Conservation (phyloP, 352 stramenopile genomes). For the Phytopythium aichiense region DNA sequence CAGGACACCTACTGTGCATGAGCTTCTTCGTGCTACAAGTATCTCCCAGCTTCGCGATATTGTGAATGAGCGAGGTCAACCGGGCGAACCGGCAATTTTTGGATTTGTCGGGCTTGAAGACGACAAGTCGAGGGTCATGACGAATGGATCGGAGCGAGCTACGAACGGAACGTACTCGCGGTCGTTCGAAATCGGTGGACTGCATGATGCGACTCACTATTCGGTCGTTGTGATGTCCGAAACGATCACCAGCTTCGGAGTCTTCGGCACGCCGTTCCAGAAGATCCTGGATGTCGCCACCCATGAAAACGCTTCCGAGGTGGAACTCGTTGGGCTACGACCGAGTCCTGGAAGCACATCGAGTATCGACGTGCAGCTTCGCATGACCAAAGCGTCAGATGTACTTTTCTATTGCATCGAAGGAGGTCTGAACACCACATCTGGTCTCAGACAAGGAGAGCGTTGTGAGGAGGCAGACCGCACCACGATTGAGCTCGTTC, state of each 20-base stretch:
- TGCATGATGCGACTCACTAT: constrained; percentile 49
- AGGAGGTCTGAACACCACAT: not conserved
- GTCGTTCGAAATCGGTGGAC: constrained; percentile 32
- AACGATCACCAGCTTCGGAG: constrained; percentile 51
- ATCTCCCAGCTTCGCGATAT: constrained; percentile 24
- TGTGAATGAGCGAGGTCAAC: constrained; percentile 13
- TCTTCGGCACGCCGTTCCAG: constrained; percentile 46
- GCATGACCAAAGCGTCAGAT: constrained; percentile 60
- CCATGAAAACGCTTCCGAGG: constrained; percentile 62
- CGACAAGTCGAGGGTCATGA: constrained; percentile 1
- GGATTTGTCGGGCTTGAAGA: constrained; percentile 1
- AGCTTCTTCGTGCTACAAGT: constrained; percentile 13
- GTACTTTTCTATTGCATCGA: constrained; percentile 47
- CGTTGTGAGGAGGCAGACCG: constrained; percentile 30
- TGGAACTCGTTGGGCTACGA: constrained; percentile 22
- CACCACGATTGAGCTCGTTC: constrained; percentile 20
- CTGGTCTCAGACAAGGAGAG: not conserved
- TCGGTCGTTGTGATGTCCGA: constrained; percentile 57
- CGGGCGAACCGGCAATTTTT: not conserved
- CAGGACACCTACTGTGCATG: constrained; percentile 7
- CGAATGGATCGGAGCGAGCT: not conserved
- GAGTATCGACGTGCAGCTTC: constrained; percentile 34
- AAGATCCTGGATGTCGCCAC: constrained; percentile 45
- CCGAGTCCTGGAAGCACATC: constrained; percentile 35
- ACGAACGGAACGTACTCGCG: constrained; percentile 11